Percentiles rank a stretch among this genome's conserved stretches.
These are phyloP conservation scores for Diaporthe sp. DNA, from an alignment of 2,329 filamentous ascomycete species.

Conservation along the genomic window DNA sequence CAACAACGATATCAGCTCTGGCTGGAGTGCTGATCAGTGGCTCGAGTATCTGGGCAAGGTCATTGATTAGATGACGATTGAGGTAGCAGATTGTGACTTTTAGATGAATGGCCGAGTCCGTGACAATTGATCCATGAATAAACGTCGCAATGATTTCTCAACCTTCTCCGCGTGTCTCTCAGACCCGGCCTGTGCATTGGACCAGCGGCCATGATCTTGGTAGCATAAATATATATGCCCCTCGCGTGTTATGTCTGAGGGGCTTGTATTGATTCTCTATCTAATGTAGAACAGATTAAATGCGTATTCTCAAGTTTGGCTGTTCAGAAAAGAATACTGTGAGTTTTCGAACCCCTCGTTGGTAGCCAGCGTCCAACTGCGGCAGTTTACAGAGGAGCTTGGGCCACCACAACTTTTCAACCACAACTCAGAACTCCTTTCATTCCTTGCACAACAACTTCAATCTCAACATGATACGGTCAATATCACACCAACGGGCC, in stretches of 20 bases:
- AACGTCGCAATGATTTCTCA: background rate
- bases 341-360: background rate
- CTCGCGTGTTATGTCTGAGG: too few relatives aligned
- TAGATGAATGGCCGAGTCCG: background rate
- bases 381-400: background rate
- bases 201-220: background rate
- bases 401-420: slow-evolving; percentile 33
- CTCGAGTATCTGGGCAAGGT: slow-evolving; percentile 81
- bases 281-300: background rate
- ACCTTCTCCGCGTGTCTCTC: too few relatives aligned
- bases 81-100: background rate
- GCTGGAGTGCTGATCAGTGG: slow-evolving; percentile 87
- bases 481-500: slow-evolving; percentile 11
- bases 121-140: background rate
- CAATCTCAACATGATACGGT: slow-evolving; percentile 34
- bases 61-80: slow-evolving; percentile 52
- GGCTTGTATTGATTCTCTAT: background rate
- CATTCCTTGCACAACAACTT: background rate
- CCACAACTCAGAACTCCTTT: background rate
- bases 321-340: background rate
- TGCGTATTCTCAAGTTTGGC: too few relatives aligned
- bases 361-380: background rate
- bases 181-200: background rate
- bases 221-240: background rate
- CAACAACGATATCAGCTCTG: slow-evolving; percentile 81